Evolutionary conservation across 2,329 filamentous ascomycete species (phyloP), one percentile per base, ranked within the genome.

Genomic region (Spiromastix sp.): DNA sequence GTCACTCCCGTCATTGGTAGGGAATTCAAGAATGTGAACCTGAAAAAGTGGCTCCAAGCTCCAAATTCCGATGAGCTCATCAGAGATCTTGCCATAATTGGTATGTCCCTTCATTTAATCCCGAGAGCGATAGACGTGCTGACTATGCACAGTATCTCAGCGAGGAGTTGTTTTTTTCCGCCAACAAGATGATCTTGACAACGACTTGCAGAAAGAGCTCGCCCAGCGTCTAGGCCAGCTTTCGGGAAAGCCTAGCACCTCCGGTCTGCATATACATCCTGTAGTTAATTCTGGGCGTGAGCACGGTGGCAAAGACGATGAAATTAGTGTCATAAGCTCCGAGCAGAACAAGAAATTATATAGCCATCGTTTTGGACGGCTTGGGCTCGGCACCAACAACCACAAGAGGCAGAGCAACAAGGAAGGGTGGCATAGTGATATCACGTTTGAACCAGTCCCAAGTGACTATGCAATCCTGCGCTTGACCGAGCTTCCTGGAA

Each of bases 141-240:
- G 33, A 30, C 32, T 35, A 30, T 37, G 21, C 22, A 5, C 28
- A 68, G 68, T 72, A 32, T 71, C 67, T 2, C 62, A 69, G 41
- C 60, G 68, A 5, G 68, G 69, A 1, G 68, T 73, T 0, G 64
- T 71, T 12, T 72, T 72, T 53, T 71, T 72, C 54, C 65, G 68
- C 30, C 61, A 63, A 29, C 69, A 73, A 41, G 57, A 67, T 44
- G 57, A 60, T 22, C 54, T 73, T 9, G 61, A 57, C 32, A 60
- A 70, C 28, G 59, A 68, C 4, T 55, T 68, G 10, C 70, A 74
- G 43, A 74, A 74, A 52, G 51, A 64, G 12, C 61, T 74, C 10
- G 61, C 63, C 30, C 67, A 72, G 37, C 57, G 64, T 10, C 58
- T 70, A 0, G 66, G 66, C 10, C 55, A 64, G 39, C 55, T 69